Percentiles rank a stretch among this genome's conserved stretches.
Conservation (phyloP, 176 grass and related monocot genomes). For the Ensete ventricosum region DNA sequence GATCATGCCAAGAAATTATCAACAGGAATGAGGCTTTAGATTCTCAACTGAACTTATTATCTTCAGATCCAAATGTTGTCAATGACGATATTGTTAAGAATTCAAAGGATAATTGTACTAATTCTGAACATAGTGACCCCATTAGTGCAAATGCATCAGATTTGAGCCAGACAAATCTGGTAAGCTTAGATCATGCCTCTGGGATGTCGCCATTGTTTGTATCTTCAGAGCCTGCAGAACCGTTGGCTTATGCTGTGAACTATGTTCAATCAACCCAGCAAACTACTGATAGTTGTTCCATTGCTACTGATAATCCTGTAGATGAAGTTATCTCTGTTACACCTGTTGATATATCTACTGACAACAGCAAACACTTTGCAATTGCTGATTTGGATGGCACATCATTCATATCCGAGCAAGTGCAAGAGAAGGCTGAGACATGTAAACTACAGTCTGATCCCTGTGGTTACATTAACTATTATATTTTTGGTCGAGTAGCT, state of each 20-base stretch:
- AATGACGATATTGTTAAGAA: conserved; percentile 6
- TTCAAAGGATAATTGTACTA: conserved; percentile 16
- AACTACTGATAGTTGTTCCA: conserved; percentile 12
- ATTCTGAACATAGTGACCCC: conserved; percentile 27
- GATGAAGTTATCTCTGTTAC: conserved; percentile 32
- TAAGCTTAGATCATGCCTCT: conserved; percentile 21
- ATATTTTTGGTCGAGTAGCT: conserved; percentile 89
- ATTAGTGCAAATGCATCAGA: conserved; percentile 25
- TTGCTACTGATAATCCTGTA: conserved; percentile 20
- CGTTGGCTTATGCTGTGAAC: conserved; percentile 12
- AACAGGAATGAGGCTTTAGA: conserved; percentile 31
- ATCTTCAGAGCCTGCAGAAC: conserved; percentile 19
- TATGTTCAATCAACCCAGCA: conserved; percentile 15
- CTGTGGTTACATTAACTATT: conserved; percentile 61
- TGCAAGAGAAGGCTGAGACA: conserved; percentile 30
- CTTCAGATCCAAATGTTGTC: conserved; percentile 18
- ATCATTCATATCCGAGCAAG: conserved; percentile 14
- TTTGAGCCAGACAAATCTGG: conserved; percentile 22
- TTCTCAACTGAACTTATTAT: conserved; percentile 14
- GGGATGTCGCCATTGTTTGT: not conserved
- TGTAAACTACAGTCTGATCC: conserved; percentile 33
- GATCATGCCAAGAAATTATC: conserved; percentile 19
- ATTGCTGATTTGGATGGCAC: conserved; percentile 8
- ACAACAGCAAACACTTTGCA: conserved; percentile 16
- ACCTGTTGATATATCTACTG: conserved; percentile 21